Base-by-base conservation (phyloP, 306 rosid species). In the Quercus alba region DNA sequence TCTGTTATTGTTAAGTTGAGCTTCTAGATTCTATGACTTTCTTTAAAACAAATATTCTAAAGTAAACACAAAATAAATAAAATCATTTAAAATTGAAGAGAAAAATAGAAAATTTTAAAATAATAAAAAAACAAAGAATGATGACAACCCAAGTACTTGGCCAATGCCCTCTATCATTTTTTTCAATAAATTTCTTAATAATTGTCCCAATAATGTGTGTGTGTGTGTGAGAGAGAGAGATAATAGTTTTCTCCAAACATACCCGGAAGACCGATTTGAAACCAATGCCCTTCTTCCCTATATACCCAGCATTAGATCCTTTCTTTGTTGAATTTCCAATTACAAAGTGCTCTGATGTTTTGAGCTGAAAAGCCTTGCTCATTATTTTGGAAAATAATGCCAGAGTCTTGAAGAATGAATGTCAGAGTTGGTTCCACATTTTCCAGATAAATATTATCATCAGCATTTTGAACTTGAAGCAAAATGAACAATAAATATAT, bases 261-360 rank as follows among this genome's bases (percentile, higher is more conserved):
- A 93, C 99, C 83, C 97, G 91, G 75, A 94, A 94, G 73, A 94
- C 99, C 61, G 97, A 94, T 84, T 94, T 94, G 84, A 94, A 94
- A 79, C 99, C 99, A 63, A 94, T 94, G 88, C 99, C 99, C 84
- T 94, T 94, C 90, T 92, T 82, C 77, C 99, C 99, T 69, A 94
- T 94, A 83, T 94, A 94, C 23, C 23, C 97, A 88, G 92, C 88
- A 21, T 21, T 21, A 21, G 23, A 21, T 21, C 23, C 23, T 21
- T 21, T 21, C 23, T 21, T 21, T 21, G 23, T 21, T 21, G 23
- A 21, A 21, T 21, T 21, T 21, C 23, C 23, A 21, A 83, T 94
- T 97, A 83, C 99, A 94, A 73, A 94, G 97, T 57, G 99, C 99
- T 82, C 87, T 87, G 78, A 94, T 90, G 82, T 94, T 94, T 84